phyloP scores from a whole-genome alignment of 208 protist genomes.

The Acanthamoeba culbertsoni region DNA sequence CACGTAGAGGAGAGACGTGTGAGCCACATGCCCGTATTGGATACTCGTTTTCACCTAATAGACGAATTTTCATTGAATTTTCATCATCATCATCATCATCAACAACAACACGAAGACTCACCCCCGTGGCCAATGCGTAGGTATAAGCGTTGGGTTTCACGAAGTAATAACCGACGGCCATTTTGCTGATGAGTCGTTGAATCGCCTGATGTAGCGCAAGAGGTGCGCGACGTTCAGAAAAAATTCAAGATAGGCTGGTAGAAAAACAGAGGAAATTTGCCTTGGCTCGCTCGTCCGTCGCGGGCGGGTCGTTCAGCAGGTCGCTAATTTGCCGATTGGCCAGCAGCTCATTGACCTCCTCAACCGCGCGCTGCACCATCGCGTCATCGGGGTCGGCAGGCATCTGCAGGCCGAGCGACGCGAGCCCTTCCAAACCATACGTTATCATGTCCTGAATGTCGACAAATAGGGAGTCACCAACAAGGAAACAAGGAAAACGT shows the following conservation, averaged over 20 bases:
- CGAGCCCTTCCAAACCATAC: background rate
- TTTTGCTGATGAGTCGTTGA: slow-evolving; percentile 31
- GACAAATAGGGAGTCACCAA: background rate
- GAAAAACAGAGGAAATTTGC: background rate
- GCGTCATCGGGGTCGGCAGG: background rate
- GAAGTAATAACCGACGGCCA: slow-evolving; percentile 23
- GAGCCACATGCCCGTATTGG: background rate
- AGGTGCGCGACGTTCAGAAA: background rate
- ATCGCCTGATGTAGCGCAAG: background rate
- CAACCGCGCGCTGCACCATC: background rate
- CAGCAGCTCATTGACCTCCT: background rate
- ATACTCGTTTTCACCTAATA: slow-evolving; percentile 36
- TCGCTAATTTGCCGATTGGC: background rate
- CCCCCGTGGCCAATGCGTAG: background rate
- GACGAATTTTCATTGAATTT: background rate
- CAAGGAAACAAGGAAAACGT: background rate
- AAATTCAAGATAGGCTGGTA: background rate
- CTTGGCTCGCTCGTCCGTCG: background rate
- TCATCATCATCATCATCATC: background rate
- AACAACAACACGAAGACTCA: background rate
- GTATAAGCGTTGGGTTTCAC: slow-evolving; percentile 23
- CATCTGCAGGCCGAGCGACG: background rate
- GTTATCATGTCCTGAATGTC: background rate
- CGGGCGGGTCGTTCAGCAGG: background rate
- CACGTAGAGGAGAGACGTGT: background rate